Percentiles rank a stretch among this genome's conserved stretches.
Conservation (phyloP, 495 filamentous ascomycete species). For the Pseudoneurospora amorphoporcata region DNA sequence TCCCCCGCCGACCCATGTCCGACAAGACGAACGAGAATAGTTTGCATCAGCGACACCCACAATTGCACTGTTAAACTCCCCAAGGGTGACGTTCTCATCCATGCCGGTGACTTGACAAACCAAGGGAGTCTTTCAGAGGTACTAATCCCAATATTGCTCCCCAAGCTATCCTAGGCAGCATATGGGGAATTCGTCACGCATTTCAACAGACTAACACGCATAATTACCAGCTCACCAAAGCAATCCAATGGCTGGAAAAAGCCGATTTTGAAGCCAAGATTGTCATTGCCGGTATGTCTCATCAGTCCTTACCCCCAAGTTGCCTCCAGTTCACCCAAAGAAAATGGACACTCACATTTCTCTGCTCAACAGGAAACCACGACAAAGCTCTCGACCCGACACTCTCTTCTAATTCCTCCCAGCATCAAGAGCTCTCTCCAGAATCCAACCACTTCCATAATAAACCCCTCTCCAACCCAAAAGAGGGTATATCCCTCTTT, state of each 20-base stretch:
- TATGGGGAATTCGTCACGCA: background rate
- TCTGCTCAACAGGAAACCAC: constrained; percentile 53
- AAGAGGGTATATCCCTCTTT: constrained; percentile 47
- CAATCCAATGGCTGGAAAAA: constrained; percentile 66
- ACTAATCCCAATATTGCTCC: background rate
- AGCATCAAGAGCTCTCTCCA: background rate
- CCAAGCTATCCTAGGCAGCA: background rate
- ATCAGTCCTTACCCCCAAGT: constrained; percentile 5
- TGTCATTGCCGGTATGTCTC: constrained; percentile 62
- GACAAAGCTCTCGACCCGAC: constrained; percentile 60
- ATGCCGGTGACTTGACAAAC: constrained; percentile 83
- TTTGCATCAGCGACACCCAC: constrained; percentile 88
- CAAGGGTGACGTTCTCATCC: constrained; percentile 78
- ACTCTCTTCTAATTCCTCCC: constrained; percentile 41
- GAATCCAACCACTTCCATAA: constrained; percentile 37
- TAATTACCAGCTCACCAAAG: constrained; percentile 23
- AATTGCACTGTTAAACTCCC: constrained; percentile 58
- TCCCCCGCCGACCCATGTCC: constrained; percentile 1
- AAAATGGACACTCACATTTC: background rate
- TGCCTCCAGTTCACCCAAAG: background rate
- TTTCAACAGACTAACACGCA: background rate
- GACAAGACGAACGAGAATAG: constrained; percentile 31
- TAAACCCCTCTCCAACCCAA: constrained; percentile 44
- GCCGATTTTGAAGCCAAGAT: constrained; percentile 75
- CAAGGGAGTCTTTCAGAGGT: constrained; percentile 52